Evolutionary conservation across 768 basidiomycete genomes (phyloP).

Genomic region (Nidularia sp.): DNA sequence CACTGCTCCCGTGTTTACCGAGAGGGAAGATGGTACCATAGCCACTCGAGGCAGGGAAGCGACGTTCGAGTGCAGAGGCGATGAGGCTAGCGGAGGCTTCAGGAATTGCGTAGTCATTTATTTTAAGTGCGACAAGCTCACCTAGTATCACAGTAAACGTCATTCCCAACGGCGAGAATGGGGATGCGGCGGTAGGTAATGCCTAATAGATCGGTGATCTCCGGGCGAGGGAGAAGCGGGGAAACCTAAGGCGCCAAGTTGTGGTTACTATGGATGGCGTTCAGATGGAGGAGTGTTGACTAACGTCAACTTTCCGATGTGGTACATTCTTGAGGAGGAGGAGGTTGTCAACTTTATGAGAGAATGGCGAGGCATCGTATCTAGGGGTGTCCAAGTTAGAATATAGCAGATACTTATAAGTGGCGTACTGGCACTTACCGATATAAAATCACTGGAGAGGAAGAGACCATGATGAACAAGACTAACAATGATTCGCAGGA

Average conservation of each 20-base stretch:
- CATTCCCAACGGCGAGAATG: constrained; percentile 55
- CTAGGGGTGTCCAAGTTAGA: constrained; percentile 17
- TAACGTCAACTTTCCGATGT: constrained; percentile 43
- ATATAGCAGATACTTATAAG: too few relatives aligned
- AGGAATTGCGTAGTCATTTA: not conserved
- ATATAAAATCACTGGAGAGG: constrained; percentile 38
- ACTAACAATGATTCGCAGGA: not conserved
- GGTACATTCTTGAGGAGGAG: constrained; percentile 46
- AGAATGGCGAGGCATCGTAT: constrained; percentile 50
- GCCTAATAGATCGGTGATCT: constrained; percentile 47
- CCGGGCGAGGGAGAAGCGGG: constrained; percentile 48
- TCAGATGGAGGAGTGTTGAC: too few relatives aligned
- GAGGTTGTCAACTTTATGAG: constrained; percentile 47
- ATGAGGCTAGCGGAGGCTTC: constrained; percentile 32
- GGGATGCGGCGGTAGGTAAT: constrained; percentile 57
- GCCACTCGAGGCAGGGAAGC: constrained; percentile 45
- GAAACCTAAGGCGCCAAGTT: constrained; percentile 52
- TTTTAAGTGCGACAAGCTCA: constrained; percentile 5
- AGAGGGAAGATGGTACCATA: constrained; percentile 46
- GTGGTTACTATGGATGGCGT: too few relatives aligned
- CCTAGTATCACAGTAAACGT: constrained; percentile 58
- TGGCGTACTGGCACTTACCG: too few relatives aligned
- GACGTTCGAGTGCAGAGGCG: constrained; percentile 44
- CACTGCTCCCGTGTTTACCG: constrained; percentile 31
- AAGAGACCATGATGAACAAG: constrained; percentile 8